phyloP scores from a whole-genome alignment of 768 basidiomycete species.

The Psilocybe tampanensis region DNA sequence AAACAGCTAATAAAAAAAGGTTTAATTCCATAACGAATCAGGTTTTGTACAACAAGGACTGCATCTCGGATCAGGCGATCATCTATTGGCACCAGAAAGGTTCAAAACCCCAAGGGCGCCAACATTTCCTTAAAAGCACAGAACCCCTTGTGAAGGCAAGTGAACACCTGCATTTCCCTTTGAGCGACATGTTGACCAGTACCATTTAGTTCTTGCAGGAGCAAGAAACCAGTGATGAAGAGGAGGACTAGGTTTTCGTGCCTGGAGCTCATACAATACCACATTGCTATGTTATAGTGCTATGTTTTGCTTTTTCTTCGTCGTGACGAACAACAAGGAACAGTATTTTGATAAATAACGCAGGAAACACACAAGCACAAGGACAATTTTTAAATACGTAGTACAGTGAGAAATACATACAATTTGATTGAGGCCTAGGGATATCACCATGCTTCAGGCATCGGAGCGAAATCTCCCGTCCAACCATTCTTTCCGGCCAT shows the following conservation, averaged over 20 bases:
- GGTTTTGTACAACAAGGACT: conserved; percentile 96
- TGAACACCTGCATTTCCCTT: conserved; percentile 1
- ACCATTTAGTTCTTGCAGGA: conserved; percentile 82
- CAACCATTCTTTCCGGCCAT: conserved; percentile 72
- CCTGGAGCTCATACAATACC: conserved; percentile 2
- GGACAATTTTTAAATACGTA: conserved; percentile 3
- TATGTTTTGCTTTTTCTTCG: conserved; percentile 16
- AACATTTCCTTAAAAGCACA: conserved; percentile 91
- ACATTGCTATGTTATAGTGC: conserved; percentile 17
- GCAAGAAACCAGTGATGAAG: conserved; percentile 80
- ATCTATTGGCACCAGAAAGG: conserved; percentile 99
- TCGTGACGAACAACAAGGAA: conserved; percentile 7
- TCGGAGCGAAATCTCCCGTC: conserved; percentile 72
- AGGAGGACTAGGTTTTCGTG: conserved; percentile 41
- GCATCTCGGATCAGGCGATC: conserved; percentile 93
- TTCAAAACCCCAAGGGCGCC: conserved; percentile 91
- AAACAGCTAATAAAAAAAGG: neutral
- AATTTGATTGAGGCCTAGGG: neutral
- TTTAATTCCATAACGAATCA: conserved; percentile 27
- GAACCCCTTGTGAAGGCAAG: conserved; percentile 87
- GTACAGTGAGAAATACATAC: conserved; percentile 8
- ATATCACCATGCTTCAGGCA: conserved; percentile 84
- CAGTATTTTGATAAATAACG: neutral
- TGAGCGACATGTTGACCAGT: conserved; percentile 7
- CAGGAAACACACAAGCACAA: neutral